phyloP scores from a whole-genome alignment of 2,329 filamentous ascomycete genomes.

The Nemania sp. region DNA sequence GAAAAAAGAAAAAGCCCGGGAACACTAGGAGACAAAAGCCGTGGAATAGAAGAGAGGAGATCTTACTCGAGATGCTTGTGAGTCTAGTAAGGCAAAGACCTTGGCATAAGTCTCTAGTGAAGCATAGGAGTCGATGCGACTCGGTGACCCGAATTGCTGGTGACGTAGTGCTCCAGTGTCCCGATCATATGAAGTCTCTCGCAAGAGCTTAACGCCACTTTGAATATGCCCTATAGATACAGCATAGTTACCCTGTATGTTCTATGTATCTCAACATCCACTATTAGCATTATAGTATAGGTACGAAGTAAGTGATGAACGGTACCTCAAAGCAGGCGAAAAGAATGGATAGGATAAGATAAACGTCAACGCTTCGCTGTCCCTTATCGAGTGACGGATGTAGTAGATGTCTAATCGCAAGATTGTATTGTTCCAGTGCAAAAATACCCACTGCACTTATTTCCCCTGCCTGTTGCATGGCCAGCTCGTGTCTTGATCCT shows the following conservation, averaged over 20 bases:
- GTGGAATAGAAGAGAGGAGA: no score
- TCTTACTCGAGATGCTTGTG: slow-evolving; percentile 19
- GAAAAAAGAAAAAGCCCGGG: no score
- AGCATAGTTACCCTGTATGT: slow-evolving; percentile 25
- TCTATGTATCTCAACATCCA: neutral
- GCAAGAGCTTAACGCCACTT: slow-evolving; percentile 28
- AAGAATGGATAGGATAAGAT: slow-evolving; percentile 23
- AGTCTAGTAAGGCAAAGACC: slow-evolving; percentile 25
- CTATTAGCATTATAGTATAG: neutral
- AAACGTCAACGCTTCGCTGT: slow-evolving; percentile 14
- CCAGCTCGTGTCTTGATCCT: slow-evolving; percentile 25
- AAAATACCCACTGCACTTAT: slow-evolving; percentile 2
- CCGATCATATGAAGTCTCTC: slow-evolving; percentile 22
- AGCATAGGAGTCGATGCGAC: slow-evolving; percentile 23
- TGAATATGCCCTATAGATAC: slow-evolving; percentile 27
- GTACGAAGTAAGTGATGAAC: neutral
- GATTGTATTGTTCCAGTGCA: slow-evolving; percentile 20
- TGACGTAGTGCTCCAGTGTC: slow-evolving; percentile 6
- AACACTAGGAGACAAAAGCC: neutral
- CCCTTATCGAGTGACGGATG: neutral
- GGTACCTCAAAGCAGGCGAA: slow-evolving; percentile 31
- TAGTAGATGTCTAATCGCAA: slow-evolving; percentile 24
- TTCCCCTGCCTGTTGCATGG: neutral
- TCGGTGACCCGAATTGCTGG: slow-evolving; percentile 7
- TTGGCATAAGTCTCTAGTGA: slow-evolving; percentile 23